A percentile compares a stretch with the other conserved stretches of the same genome.
These are phyloP conservation scores for Alternaria panax DNA, from an alignment of 2,329 filamentous ascomycete species.

Conservation along the genomic window DNA sequence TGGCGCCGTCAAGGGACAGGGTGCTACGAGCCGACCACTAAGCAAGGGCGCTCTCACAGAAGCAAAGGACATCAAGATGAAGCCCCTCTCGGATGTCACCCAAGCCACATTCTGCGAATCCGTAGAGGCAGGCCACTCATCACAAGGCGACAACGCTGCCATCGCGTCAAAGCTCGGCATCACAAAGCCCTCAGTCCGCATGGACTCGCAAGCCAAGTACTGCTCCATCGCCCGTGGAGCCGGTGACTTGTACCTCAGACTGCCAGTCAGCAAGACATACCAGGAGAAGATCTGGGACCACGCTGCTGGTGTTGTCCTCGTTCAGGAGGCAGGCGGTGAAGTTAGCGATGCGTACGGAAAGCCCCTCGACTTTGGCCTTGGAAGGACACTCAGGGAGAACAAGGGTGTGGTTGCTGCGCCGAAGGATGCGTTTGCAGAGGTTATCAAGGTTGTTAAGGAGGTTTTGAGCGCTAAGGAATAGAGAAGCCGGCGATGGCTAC, in stretches of 20 bases:
- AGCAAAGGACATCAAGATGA: slow-evolving; percentile 78
- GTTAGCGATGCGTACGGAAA: slow-evolving; percentile 91
- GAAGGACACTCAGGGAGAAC: slow-evolving; percentile 85
- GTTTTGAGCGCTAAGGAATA: slow-evolving; percentile 63
- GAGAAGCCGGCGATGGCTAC: too few species aligned
- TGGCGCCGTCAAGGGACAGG: slow-evolving; percentile 79
- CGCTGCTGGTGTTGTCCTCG: slow-evolving; percentile 91
- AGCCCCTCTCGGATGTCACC: slow-evolving; percentile 73
- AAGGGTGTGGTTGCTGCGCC: slow-evolving; percentile 94
- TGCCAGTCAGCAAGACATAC: slow-evolving; percentile 86
- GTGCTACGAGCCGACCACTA: slow-evolving; percentile 81
- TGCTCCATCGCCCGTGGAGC: slow-evolving; percentile 92
- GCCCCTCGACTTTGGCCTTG: slow-evolving; percentile 83
- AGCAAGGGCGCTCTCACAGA: slow-evolving; percentile 62
- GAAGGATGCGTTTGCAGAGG: slow-evolving; percentile 73
- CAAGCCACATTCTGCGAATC: slow-evolving; percentile 95
- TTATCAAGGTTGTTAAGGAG: slow-evolving; percentile 82
- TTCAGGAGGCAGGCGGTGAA: slow-evolving; percentile 88
- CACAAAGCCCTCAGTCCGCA: slow-evolving; percentile 85
- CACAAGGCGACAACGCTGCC: slow-evolving; percentile 83
- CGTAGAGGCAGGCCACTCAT: slow-evolving; percentile 91
- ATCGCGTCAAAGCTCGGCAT: slow-evolving; percentile 89
- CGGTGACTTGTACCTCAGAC: slow-evolving; percentile 90
- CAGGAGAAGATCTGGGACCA: slow-evolving; percentile 99
- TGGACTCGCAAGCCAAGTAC: slow-evolving; percentile 99